A percentile compares a stretch with the other conserved stretches of the same genome.
phyloP scores from a whole-genome alignment of 495 filamentous ascomycete genomes.

The Talaromyces liani region DNA sequence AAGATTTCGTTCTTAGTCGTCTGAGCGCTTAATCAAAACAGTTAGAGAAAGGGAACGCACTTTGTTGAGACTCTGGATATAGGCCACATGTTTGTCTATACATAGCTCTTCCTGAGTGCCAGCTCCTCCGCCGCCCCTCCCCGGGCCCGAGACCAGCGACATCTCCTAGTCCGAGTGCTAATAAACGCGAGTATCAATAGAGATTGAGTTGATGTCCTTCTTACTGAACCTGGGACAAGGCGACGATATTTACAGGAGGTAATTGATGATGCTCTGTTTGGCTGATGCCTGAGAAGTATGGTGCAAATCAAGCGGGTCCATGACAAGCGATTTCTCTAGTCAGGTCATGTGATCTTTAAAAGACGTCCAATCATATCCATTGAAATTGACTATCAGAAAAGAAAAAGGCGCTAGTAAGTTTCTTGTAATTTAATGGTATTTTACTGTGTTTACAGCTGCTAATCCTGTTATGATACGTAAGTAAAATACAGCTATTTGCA shows the following conservation, averaged over 20 bases:
- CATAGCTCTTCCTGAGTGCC: constrained; percentile 50
- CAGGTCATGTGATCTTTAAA: background rate
- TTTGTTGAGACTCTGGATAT: constrained; percentile 88
- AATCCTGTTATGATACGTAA: background rate
- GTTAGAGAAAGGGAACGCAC: constrained; percentile 38
- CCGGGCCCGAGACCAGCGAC: constrained; percentile 57
- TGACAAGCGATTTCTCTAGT: background rate
- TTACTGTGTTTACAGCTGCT: background rate
- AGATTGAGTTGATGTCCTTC: background rate
- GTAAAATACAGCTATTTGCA: background rate
- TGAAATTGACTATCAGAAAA: background rate
- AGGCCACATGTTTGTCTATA: constrained; percentile 77
- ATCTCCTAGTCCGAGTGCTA: constrained; percentile 21
- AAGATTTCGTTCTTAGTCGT: constrained; percentile 8
- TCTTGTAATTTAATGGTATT: background rate
- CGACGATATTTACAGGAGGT: background rate
- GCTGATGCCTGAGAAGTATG: background rate
- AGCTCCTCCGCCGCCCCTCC: constrained; percentile 42
- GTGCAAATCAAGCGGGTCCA: background rate
- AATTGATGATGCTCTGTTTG: background rate
- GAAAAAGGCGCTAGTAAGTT: background rate
- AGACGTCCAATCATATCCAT: background rate
- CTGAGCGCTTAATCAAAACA: no score
- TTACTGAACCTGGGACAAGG: background rate
- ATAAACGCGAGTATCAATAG: background rate